Evolutionary conservation across 1,139 yeast species (phyloP), one percentile per base, ranked within the genome.

Genomic region (Sugiyamaella novakii): DNA sequence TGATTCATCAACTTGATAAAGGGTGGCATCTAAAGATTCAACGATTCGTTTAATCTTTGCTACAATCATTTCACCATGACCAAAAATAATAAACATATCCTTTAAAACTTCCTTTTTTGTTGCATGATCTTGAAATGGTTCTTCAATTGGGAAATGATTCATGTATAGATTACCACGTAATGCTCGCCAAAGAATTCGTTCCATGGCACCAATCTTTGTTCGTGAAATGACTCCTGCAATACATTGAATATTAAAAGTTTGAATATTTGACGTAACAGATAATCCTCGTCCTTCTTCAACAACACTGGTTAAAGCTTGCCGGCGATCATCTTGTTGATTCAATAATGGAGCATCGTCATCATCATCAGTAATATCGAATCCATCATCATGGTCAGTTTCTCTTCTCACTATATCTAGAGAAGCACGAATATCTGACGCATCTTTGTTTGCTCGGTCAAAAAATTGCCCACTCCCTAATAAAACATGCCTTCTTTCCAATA

Each of bases 131-230:
- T 74, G 74, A 38, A 80, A 67, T 11, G 81, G 79, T 57, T 83
- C 85, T 3, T 75, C 72, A 55, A 91, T 75, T 57, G 84, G 91
- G 54, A 81, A 79, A 56, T 83, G 80, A 59, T 82, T 82, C 70
- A 87, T 80, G 63, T 78, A 84, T 61, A 91, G 74, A 67, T 91
- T 91, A 64, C 98, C 97, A 67, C 96, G 81, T 59, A 92, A 77
- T 3, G 86, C 82, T 69, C 98, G 80, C 98, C 98, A 92, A 56
- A 91, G 74, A 49, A 94, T 89, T 60, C 88, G 87, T 67, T 88
- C 95, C 59, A 92, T 73, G 4, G 84, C 75, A 31, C 76, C 76
- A 41, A 85, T 80, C 64, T 85, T 85, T 30, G 79, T 80, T 53
- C 92, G 78, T 52, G 83, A 80, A 47, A 92, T 84, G 5, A 88